phyloP scores from a whole-genome alignment of 1,284 basidiomycete species.

The Takashimella koratensis region DNA sequence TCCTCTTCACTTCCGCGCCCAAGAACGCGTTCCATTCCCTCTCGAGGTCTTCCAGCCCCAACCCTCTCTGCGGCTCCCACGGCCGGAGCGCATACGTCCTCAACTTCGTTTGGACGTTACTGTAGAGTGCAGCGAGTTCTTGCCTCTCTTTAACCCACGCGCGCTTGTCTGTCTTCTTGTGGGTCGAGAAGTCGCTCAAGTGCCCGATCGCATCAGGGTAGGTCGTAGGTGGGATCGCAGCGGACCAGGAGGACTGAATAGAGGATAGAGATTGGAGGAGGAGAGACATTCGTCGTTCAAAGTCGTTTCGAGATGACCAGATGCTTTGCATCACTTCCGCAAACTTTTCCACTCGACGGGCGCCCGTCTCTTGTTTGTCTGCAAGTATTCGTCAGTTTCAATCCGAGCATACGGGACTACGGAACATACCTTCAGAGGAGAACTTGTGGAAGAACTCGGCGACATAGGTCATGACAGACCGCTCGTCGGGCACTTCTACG shows the following conservation, averaged over 20 bases:
- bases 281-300: constrained; percentile 71
- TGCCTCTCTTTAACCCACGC: constrained; percentile 86
- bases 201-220: constrained; percentile 79
- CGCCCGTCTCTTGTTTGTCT: constrained; percentile 95
- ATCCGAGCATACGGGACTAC: not conserved
- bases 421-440: constrained; percentile 77
- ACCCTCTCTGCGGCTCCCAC: constrained; percentile 73
- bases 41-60: constrained; percentile 72
- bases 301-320: constrained; percentile 64
- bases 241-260: constrained; percentile 64
- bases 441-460: constrained; percentile 98
- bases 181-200: constrained; percentile 67
- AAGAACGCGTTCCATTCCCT: constrained; percentile 71
- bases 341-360: constrained; percentile 90
- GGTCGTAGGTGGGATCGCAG: constrained; percentile 62
- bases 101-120: constrained; percentile 92
- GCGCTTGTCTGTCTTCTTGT: constrained; percentile 83
- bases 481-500: constrained; percentile 80
- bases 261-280: constrained; percentile 63
- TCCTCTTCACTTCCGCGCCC: constrained; percentile 69
- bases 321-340: constrained; percentile 81
- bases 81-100: constrained; percentile 81
- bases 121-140: constrained; percentile 81
- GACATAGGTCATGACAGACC: constrained; percentile 64
- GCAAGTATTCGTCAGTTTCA: not conserved